Conservation (phyloP, 2,329 filamentous ascomycete species). For the Apiospora saccharicola region DNA sequence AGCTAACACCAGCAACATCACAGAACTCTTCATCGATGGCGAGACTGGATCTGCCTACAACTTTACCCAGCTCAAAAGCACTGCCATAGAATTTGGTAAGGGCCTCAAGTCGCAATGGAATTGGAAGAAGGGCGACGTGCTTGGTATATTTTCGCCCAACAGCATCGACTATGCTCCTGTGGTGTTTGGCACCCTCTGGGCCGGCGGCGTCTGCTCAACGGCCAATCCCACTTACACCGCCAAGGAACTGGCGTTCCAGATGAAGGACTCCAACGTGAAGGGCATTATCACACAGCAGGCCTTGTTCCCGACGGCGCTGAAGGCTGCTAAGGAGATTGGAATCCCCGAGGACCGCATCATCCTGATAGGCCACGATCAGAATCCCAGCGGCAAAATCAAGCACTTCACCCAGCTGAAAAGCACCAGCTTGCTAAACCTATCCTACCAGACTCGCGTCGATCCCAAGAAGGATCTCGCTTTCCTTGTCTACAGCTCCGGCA, state of each 20-base stretch:
- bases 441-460: slow-evolving; percentile 66
- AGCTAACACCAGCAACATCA: not conserved
- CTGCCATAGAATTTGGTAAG: slow-evolving; percentile 78
- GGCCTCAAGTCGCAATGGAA: slow-evolving; percentile 77
- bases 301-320: slow-evolving; percentile 68
- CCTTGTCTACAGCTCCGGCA: slow-evolving; percentile 88
- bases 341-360: slow-evolving; percentile 77
- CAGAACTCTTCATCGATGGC: slow-evolving; percentile 81
- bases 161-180: slow-evolving; percentile 81
- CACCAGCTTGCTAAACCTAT: slow-evolving; percentile 64
- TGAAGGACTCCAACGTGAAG: slow-evolving; percentile 79
- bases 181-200: slow-evolving; percentile 83
- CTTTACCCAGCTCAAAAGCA: slow-evolving; percentile 69
- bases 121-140: slow-evolving; percentile 84
- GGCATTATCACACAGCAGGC: slow-evolving; percentile 77
- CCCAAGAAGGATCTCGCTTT: slow-evolving; percentile 80
- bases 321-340: slow-evolving; percentile 74
- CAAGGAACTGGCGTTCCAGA: slow-evolving; percentile 84
- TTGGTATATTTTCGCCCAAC: slow-evolving; percentile 86
- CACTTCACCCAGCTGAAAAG: slow-evolving; percentile 78
- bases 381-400: slow-evolving; percentile 65
- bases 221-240: slow-evolving; percentile 88
- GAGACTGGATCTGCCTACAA: slow-evolving; percentile 75
- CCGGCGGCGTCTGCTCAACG: slow-evolving; percentile 81
- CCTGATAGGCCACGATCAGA: slow-evolving; percentile 74